These are phyloP conservation scores for Acmispon strigosus DNA, from an alignment of 306 rosid species.

Conservation along the genomic window DNA sequence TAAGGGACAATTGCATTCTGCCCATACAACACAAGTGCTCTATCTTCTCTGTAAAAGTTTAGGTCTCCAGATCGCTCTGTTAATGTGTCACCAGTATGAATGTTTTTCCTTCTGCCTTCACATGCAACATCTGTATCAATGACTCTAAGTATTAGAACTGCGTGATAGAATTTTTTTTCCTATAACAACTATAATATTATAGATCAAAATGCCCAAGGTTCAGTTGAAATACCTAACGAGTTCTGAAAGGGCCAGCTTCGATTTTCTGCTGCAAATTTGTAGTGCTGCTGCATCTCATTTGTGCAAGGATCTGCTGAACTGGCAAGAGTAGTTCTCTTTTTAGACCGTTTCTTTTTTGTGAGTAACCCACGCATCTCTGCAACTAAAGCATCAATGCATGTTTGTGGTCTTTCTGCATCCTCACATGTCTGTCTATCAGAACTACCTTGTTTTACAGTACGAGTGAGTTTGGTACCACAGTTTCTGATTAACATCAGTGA, in stretches of 20 bases:
- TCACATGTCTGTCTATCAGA: slow-evolving; percentile 15
- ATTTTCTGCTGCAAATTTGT: slow-evolving; percentile 21
- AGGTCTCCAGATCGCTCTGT: slow-evolving; percentile 44
- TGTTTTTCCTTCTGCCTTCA: slow-evolving; percentile 19
- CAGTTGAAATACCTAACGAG: slow-evolving; percentile 46
- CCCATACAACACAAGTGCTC: slow-evolving; percentile 31
- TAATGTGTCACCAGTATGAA: slow-evolving; percentile 37
- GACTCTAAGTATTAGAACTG: background rate
- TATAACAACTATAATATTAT: slow-evolving; percentile 6
- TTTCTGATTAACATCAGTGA: slow-evolving; percentile 23
- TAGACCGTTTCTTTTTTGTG: slow-evolving; percentile 60
- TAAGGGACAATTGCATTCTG: slow-evolving; percentile 53
- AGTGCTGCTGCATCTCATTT: slow-evolving; percentile 25
- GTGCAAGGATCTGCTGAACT: slow-evolving; percentile 28
- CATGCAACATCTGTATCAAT: slow-evolving; percentile 41
- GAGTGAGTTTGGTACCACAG: slow-evolving; percentile 19
- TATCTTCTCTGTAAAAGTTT: slow-evolving; percentile 46
- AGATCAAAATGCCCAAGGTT: background rate
- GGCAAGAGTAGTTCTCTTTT: slow-evolving; percentile 32
- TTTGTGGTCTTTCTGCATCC: slow-evolving; percentile 28
- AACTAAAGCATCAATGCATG: slow-evolving; percentile 49
- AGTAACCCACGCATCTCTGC: slow-evolving; percentile 36
- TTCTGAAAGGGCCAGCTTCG: slow-evolving; percentile 16
- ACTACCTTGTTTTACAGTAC: slow-evolving; percentile 18
- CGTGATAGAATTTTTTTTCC: slow-evolving; percentile 7